Evolutionary conservation across 129 eudicot species (phyloP).

Genomic region (Tagetes erecta): DNA sequence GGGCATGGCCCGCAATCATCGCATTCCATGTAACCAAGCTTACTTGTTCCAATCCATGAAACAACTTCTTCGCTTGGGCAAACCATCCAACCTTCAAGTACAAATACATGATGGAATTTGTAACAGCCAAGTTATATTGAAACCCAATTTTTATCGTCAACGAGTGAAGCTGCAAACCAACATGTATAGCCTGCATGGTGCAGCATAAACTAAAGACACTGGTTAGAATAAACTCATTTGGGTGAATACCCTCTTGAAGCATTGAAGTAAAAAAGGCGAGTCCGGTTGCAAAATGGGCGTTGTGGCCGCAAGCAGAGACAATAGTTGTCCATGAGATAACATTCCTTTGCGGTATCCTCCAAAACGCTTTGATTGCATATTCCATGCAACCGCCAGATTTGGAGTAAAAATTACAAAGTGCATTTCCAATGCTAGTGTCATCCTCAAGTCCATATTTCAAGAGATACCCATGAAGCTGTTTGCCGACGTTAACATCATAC

Average conservation of each 20-base stretch:
- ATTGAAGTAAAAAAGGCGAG: slow-evolving; percentile 53
- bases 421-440: slow-evolving; percentile 68
- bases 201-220: slow-evolving; percentile 72
- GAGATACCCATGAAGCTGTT: slow-evolving; percentile 69
- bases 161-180: slow-evolving; percentile 78
- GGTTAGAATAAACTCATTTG: slow-evolving; percentile 70
- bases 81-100: slow-evolving; percentile 68
- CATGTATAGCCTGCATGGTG: slow-evolving; percentile 53
- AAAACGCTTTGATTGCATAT: slow-evolving; percentile 52
- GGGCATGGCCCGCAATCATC: slow-evolving; percentile 89
- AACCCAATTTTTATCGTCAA: slow-evolving; percentile 63
- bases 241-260: slow-evolving; percentile 64
- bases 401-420: slow-evolving; percentile 74
- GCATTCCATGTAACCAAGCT: slow-evolving; percentile 87
- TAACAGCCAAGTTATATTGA: slow-evolving; percentile 43
- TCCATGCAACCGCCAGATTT: slow-evolving; percentile 47
- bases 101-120: slow-evolving; percentile 69
- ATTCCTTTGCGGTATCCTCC: slow-evolving; percentile 61
- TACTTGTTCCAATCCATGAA: slow-evolving; percentile 56
- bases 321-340: slow-evolving; percentile 86
- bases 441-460: slow-evolving; percentile 53
- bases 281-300: slow-evolving; percentile 64
- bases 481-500: slow-evolving; percentile 46
- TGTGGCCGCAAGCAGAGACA: slow-evolving; percentile 76
- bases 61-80: slow-evolving; percentile 65